Evolutionary conservation across 768 basidiomycete species (phyloP).

Genomic region (Fomitopsis pulvina): DNA sequence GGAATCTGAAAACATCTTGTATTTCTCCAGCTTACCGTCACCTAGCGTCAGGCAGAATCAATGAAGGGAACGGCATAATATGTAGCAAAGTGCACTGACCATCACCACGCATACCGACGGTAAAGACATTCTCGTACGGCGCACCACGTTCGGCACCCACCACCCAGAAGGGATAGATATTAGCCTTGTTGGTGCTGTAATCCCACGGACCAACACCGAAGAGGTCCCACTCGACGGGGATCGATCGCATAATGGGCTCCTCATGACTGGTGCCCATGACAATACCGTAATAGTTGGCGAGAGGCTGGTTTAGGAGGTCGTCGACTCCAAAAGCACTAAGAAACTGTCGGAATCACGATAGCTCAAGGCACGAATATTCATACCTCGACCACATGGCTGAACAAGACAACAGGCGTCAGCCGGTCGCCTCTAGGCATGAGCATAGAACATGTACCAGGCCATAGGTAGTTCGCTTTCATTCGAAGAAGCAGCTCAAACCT

Average conservation of each 20-base stretch:
- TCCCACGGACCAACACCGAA: constrained; percentile 59
- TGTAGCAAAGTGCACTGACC: not conserved
- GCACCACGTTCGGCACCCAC: constrained; percentile 52
- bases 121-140: constrained; percentile 56
- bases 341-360: not conserved
- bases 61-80: too few relatives aligned
- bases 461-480: constrained; percentile 63
- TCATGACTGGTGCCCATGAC: constrained; percentile 74
- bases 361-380: constrained; percentile 5
- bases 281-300: constrained; percentile 60
- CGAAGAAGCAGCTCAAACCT: constrained; percentile 64
- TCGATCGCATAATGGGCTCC: constrained; percentile 71
- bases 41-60: constrained; percentile 25
- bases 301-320: constrained; percentile 51
- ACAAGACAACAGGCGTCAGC: not conserved
- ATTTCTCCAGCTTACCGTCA: constrained; percentile 30
- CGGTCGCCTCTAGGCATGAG: not conserved
- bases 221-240: constrained; percentile 56
- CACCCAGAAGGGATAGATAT: constrained; percentile 57
- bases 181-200: constrained; percentile 46
- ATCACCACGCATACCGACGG: constrained; percentile 65
- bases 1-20: not conserved
- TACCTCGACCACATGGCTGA: constrained; percentile 31
- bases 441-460: constrained; percentile 38
- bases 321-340: constrained; percentile 46